Evolutionary conservation across 176 grass and related monocot species (phyloP), one percentile per base, ranked within the genome.

Genomic region (Canna indica): DNA sequence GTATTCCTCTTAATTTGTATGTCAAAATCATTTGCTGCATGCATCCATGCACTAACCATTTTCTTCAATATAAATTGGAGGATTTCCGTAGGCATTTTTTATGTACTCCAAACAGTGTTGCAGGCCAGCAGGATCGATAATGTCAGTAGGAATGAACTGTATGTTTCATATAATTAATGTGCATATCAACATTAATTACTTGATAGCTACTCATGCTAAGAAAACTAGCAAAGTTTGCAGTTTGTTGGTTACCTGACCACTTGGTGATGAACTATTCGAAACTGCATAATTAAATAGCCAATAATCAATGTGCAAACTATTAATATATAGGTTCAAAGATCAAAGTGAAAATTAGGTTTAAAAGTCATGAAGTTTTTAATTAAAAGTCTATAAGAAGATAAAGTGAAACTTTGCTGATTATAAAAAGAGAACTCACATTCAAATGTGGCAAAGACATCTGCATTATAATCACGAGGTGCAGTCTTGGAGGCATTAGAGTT

Each of bases 21-120:
- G n/a, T n/a, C n/a, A n/a, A n/a, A n/a, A n/a, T n/a, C n/a, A n/a
- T n/a, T n/a, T n/a, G n/a, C n/a, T n/a, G n/a, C n/a, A n/a, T n/a
- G n/a, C n/a, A n/a, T n/a, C n/a, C 13, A 32, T 57, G 29, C 8
- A 77, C 83, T 81, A 74, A 78, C 88, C 91, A 73, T 91, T 96
- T 78, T 96, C 91, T 74, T 96, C 82, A 0, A 96, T 14, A 73
- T 88, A 96, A 62, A 91, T 74, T 41, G 82, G 85, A 76, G 87
- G 48, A 70, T 80, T 86, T 28, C 47, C 68, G 59, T 96, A 96
- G 36, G 62, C 75, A 39, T 78, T 53, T 33, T n/a, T 71, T 46
- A 96, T 65, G 77, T 88, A 78, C 52, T 88, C 67, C 13, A 96
- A 82, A 58, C 84, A 72, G 63, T 8, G 53, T 53, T 70, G 81